Base-by-base conservation (phyloP, 441 rosid species). In the Populus hybrid region DNA sequence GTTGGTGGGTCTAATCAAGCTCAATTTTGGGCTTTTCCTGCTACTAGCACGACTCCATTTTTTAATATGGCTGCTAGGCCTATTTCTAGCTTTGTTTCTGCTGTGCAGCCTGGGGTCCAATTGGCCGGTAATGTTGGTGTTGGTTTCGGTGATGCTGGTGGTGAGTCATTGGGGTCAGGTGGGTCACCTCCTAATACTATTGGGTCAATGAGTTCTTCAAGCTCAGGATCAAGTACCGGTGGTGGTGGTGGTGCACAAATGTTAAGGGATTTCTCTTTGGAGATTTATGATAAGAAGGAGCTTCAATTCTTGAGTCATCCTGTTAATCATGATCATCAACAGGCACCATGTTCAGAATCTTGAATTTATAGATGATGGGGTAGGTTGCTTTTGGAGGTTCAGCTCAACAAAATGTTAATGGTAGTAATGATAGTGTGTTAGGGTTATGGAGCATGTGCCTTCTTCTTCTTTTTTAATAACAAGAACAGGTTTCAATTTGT, bases 261-360 rank as follows among this genome's bases (percentile, higher is more conserved):
- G 88, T 83, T 87, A 5, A 86, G 86, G 71, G 95, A 87, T 69
- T 89, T 92, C 73, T 85, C 93, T 21, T 65, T 89, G 86, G 89
- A 86, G 87, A 86, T 89, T 79, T 79, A 80, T 76, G 97, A 91
- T 46, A 91, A 83, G 80, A 89, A 82, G 68, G 92, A 90, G 83
- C 90, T 88, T 76, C 94, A 86, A 76, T 92, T 88, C 77, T 71
- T 92, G 71, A 88, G 88, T 82, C 75, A 83, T 35, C 73, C 78
- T 46, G 84, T 19, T 14, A 35, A 69, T 38, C 73, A 74, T 80
- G 19, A 46, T 30, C 23, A 16, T 72, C 84, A 81, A 35, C 88
- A 85, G 16, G 32, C 84, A 2, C 75, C 84, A 2, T 82, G 83
- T 66, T 83, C 79, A 3, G 68, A 85, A 70, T 74, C 81, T 77